A percentile compares a stretch with the other conserved stretches of the same genome.
Evolutionary conservation across 169 alveolate genomes (phyloP).

Genomic region (Babesia gibsoni): DNA sequence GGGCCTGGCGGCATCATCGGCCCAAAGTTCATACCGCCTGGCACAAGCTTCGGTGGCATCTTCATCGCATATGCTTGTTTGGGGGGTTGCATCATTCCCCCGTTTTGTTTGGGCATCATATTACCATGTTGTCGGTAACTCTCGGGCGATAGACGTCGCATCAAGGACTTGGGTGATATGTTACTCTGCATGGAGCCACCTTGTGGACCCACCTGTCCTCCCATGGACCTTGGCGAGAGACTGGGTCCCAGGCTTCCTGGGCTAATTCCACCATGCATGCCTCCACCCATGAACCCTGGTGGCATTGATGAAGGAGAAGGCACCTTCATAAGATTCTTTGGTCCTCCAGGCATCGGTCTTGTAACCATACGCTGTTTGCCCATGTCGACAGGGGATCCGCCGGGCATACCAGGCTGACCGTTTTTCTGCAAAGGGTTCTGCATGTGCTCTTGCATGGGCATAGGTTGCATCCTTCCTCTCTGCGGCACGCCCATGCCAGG

Average conservation of each 20-base stretch:
- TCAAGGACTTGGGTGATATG: background rate
- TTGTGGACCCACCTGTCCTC: background rate
- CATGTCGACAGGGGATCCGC: constrained; percentile 15
- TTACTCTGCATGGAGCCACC: background rate
- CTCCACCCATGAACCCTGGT: background rate
- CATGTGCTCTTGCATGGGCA: constrained; percentile 12
- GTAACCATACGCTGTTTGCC: background rate
- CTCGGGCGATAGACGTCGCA: background rate
- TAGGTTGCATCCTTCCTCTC: constrained; percentile 5
- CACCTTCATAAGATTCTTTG: background rate
- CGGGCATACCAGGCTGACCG: background rate
- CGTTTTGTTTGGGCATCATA: background rate
- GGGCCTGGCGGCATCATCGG: background rate
- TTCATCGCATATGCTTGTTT: background rate
- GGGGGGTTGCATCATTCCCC: background rate
- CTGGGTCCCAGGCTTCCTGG: background rate
- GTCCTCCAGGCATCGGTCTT: background rate
- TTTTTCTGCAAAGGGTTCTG: background rate
- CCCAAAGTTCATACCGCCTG: background rate
- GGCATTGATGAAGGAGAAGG: background rate
- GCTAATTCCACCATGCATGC: background rate
- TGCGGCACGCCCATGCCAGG: background rate
- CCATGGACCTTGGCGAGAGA: constrained; percentile 6
- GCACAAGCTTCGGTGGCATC: constrained; percentile 6
- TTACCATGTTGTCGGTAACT: background rate